These are phyloP conservation scores for Neonectria coccinea DNA, from an alignment of 2,329 filamentous ascomycete genomes.

Conservation along the genomic window DNA sequence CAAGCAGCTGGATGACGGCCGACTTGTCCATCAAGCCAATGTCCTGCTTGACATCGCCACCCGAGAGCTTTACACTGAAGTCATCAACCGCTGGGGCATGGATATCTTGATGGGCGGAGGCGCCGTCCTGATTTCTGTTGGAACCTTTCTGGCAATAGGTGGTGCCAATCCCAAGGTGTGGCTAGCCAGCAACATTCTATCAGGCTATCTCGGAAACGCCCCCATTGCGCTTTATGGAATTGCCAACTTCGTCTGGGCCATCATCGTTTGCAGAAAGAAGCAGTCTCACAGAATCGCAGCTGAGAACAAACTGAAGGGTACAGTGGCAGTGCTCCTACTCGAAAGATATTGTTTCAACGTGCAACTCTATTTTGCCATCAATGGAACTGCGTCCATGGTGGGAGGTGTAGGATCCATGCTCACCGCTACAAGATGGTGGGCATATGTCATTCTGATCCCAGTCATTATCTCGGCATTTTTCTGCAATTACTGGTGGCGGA, in stretches of 20 bases:
- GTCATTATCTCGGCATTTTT: conserved; percentile 60
- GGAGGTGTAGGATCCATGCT: conserved; percentile 63
- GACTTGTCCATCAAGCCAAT: conserved; percentile 43
- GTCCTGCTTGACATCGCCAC: conserved; percentile 58
- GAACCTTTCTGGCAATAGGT: conserved; percentile 66
- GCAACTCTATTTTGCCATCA: conserved; percentile 57
- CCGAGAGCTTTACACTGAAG: conserved; percentile 63
- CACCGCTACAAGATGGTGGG: conserved; percentile 64
- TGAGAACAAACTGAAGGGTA: conserved; percentile 40
- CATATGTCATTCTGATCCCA: conserved; percentile 63
- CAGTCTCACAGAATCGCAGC: conserved; percentile 51
- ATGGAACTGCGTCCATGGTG: conserved; percentile 59
- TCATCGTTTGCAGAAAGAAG: conserved; percentile 56
- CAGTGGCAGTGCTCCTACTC: conserved; percentile 46
- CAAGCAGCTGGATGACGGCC: conserved; percentile 16
- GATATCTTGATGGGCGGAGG: conserved; percentile 63
- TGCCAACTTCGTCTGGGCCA: conserved; percentile 61
- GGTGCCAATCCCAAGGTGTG: conserved; percentile 58
- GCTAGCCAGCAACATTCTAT: conserved; percentile 63
- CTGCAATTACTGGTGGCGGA: conserved; percentile 63
- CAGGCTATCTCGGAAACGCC: conserved; percentile 66
- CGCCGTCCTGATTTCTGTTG: conserved; percentile 61
- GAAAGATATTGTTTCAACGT: conserved; percentile 52
- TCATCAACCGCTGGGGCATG: conserved; percentile 63
- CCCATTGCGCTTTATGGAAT: conserved; percentile 62